Percentiles rank a stretch among this genome's conserved stretches.
Conservation (phyloP, 2,329 filamentous ascomycete species). For the Penicillium sp. region DNA sequence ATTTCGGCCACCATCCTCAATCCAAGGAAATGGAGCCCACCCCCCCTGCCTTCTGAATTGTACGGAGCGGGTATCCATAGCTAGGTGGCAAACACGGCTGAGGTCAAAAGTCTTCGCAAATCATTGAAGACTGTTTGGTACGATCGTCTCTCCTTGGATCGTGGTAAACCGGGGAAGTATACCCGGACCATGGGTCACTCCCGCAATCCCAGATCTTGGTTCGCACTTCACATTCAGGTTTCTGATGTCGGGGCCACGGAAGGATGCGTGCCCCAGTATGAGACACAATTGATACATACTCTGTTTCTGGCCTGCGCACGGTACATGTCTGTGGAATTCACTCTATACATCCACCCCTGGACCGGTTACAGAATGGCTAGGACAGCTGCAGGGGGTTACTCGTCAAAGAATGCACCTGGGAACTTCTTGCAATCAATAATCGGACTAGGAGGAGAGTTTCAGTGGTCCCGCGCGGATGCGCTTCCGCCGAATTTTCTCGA, state of each 20-base stretch:
- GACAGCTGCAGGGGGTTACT: constrained; percentile 10
- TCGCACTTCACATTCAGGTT: not conserved
- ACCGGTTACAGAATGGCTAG: constrained; percentile 2
- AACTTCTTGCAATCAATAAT: constrained; percentile 2
- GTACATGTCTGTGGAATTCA: not conserved
- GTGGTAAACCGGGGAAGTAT: constrained; percentile 17
- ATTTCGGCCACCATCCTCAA: not conserved
- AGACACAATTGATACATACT: not conserved
- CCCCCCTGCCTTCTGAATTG: not conserved
- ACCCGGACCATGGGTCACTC: constrained; percentile 23
- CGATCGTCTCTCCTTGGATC: constrained; percentile 12
- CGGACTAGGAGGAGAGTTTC: not conserved
- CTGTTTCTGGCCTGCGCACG: not conserved
- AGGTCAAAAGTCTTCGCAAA: not conserved
- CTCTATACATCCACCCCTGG: not conserved
- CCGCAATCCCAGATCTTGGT: constrained; percentile 13
- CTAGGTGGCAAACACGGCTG: not conserved
- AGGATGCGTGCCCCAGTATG: not conserved
- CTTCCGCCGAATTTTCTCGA: constrained; percentile 24
- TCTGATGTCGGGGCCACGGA: constrained; percentile 9
- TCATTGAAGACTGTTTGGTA: constrained; percentile 2
- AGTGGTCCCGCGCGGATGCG: constrained; percentile 10
- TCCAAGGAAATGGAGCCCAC: not conserved
- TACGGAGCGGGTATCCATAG: not conserved
- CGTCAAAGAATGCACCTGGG: not conserved